A percentile compares a stretch with the other conserved stretches of the same genome.
These are phyloP conservation scores for Puya raimondii DNA, from an alignment of 176 grass and related monocot species.

Conservation along the genomic window DNA sequence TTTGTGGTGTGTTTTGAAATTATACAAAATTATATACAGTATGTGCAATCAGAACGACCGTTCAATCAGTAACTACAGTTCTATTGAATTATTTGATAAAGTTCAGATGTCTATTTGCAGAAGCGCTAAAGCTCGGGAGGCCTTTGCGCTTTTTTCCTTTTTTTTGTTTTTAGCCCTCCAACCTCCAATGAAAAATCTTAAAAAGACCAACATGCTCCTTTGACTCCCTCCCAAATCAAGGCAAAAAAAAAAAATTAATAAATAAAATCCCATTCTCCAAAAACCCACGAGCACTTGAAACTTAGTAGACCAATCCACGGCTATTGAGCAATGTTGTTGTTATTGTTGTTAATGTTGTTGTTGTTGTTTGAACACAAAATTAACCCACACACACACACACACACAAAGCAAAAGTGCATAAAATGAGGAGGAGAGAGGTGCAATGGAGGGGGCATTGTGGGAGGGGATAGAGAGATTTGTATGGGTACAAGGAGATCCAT, in stretches of 20 bases:
- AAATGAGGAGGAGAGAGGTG: too few species aligned
- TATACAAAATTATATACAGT: too few species aligned
- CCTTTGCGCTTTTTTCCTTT: constrained; percentile 2
- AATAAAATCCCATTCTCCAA: constrained; percentile 10
- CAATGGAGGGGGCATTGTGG: too few species aligned
- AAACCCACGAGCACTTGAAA: constrained; percentile 26
- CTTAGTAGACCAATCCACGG: constrained; percentile 19
- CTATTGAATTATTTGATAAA: neutral
- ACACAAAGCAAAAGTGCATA: too few species aligned
- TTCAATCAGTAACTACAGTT: too few species aligned
- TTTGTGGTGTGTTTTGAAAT: too few species aligned
- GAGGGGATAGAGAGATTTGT: constrained; percentile 34
- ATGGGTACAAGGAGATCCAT: constrained; percentile 81
- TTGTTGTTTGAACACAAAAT: too few species aligned
- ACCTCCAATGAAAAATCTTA: constrained; percentile 19
- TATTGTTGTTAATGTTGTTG: neutral
- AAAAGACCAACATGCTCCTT: constrained; percentile 30
- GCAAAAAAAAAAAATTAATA: too few species aligned
- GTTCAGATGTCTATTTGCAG: neutral
- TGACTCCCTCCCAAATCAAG: constrained; percentile 14
- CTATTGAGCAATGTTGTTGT: constrained; percentile 22
- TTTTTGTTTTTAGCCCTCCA: neutral
- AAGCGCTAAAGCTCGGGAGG: neutral
- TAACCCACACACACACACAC: too few species aligned
- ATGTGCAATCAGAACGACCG: too few species aligned